These are phyloP conservation scores for Boletus edulis DNA, from an alignment of 768 basidiomycete species.

Conservation along the genomic window DNA sequence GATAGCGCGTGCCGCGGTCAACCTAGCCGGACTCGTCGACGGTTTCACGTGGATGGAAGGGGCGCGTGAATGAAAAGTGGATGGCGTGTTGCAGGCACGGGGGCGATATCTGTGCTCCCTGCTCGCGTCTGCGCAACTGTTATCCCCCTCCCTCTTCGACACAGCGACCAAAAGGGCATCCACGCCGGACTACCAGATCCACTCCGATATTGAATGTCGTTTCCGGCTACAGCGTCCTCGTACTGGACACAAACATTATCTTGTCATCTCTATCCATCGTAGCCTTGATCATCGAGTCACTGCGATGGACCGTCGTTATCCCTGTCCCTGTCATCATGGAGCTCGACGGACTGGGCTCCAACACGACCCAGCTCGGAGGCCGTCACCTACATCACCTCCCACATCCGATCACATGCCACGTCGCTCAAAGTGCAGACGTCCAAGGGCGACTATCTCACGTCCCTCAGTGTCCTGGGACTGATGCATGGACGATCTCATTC, in stretches of 20 bases:
- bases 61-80: no score
- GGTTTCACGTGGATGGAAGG: no score
- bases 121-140: no score
- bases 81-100: no score
- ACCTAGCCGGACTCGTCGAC: no score
- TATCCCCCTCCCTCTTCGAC: no score
- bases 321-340: constrained; percentile 97
- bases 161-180: constrained; percentile 16
- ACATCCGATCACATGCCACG: no score
- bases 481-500: no score
- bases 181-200: constrained; percentile 26
- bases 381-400: no score
- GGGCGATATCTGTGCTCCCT: no score
- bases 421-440: constrained; percentile 94
- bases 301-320: constrained; percentile 84
- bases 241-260: constrained; percentile 94
- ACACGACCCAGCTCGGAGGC: constrained; percentile 63
- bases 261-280: constrained; percentile 79
- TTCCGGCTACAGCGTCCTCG: no score
- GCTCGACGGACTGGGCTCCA: constrained; percentile 82
- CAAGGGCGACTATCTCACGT: constrained; percentile 85
- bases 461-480: constrained; percentile 65
- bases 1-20: no score
- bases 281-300: constrained; percentile 70
- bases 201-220: constrained; percentile 51